These are phyloP conservation scores for Leptographium procerum DNA, from an alignment of 2,329 filamentous ascomycete genomes.

Conservation along the genomic window DNA sequence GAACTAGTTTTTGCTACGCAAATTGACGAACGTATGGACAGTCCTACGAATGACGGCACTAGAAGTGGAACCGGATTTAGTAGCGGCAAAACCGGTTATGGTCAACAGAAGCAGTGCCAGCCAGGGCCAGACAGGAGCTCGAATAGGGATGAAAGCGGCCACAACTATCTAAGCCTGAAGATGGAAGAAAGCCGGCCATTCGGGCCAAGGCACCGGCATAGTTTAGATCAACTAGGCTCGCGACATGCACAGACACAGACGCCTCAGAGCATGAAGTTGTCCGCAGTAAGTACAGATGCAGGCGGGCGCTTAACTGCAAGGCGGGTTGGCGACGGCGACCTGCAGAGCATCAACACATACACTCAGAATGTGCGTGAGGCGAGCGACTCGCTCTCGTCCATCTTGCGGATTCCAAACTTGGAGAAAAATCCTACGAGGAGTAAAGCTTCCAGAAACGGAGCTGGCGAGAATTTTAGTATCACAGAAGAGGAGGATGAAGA, in stretches of 20 bases:
- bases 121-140: conserved; percentile 29
- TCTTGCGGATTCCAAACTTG: conserved; percentile 23
- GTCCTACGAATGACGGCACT: conserved; percentile 20
- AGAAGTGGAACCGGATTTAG: neutral
- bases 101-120: conserved; percentile 25
- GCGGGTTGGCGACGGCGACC: conserved; percentile 5
- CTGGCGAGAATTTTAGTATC: conserved; percentile 22
- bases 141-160: neutral
- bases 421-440: conserved; percentile 22
- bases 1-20: conserved; percentile 32
- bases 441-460: neutral
- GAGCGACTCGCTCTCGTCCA: conserved; percentile 20
- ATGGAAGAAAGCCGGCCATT: conserved; percentile 31
- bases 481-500: conserved; percentile 40
- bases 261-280: neutral
- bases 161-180: conserved; percentile 45
- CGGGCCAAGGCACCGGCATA: conserved; percentile 20
- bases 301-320: neutral
- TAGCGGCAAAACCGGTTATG: conserved; percentile 13
- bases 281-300: neutral
- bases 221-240: conserved; percentile 27
- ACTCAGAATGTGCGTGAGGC: conserved; percentile 25
- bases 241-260: conserved; percentile 25
- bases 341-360: conserved; percentile 21
- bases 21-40: conserved; percentile 29